A percentile compares a stretch with the other conserved stretches of the same genome.
phyloP scores from a whole-genome alignment of 768 basidiomycete species.

The Suillus clintonianus region DNA sequence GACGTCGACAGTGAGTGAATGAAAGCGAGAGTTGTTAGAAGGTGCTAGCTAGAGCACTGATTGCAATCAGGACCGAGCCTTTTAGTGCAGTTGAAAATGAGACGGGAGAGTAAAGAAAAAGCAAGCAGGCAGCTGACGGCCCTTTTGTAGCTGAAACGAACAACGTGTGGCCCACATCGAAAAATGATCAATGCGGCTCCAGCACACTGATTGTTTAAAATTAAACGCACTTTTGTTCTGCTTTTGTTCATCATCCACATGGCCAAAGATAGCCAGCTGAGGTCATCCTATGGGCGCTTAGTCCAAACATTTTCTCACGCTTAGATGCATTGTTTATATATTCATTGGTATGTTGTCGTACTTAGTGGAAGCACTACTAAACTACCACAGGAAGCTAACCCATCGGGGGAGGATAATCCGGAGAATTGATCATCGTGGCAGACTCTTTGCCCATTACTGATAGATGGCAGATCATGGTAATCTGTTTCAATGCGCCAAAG shows the following conservation, averaged over 20 bases:
- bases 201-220: neutral
- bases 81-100: neutral
- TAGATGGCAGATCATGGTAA: neutral
- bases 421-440: neutral
- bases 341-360: neutral
- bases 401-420: neutral
- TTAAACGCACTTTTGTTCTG: neutral
- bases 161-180: neutral
- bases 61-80: neutral
- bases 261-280: neutral
- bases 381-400: neutral
- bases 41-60: constrained; percentile 10
- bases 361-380: too few species aligned
- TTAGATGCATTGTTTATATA: neutral
- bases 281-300: neutral
- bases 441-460: neutral
- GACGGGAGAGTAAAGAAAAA: neutral
- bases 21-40: constrained; percentile 5
- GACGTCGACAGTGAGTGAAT: constrained; percentile 6
- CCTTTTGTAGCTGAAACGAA: neutral
- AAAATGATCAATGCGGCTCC: neutral
- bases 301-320: neutral
- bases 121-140: neutral
- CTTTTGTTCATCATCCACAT: neutral
- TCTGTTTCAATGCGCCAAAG: neutral